Conservation (phyloP, 140 eudicot genomes). For the Erigeron philadelphicus region DNA sequence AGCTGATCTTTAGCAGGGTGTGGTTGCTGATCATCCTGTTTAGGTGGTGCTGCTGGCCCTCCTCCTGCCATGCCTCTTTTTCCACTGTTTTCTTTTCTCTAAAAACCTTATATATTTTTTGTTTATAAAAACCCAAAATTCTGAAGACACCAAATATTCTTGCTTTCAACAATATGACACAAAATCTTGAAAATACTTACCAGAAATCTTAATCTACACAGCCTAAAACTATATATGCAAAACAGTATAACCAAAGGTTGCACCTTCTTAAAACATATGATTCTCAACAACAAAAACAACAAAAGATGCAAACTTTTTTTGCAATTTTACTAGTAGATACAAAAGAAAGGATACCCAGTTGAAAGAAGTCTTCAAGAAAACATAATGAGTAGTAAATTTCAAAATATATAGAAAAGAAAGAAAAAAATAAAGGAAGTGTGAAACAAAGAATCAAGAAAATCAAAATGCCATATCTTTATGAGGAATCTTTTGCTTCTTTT, state of each 20-base stretch:
- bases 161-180: conserved; percentile 25
- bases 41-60: conserved; percentile 70
- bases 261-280: not conserved
- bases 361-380: conserved; percentile 13
- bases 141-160: conserved; percentile 12
- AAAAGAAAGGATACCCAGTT: conserved; percentile 9
- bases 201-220: not conserved
- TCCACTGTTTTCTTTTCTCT: not conserved
- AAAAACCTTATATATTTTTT: not conserved
- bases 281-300: not conserved
- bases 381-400: conserved; percentile 7
- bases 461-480: conserved; percentile 24
- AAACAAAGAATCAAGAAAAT: conserved; percentile 29
- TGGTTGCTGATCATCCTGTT: conserved; percentile 77
- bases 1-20: conserved; percentile 91
- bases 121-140: conserved; percentile 12
- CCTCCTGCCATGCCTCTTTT: conserved; percentile 54
- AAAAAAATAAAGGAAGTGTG: conserved; percentile 25
- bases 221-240: not conserved
- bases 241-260: not conserved
- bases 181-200: conserved; percentile 16
- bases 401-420: not conserved
- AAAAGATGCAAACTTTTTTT: conserved; percentile 1
- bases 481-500: conserved; percentile 29
- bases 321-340: conserved; percentile 9